These are phyloP conservation scores for Vachellia pachyceras DNA, from an alignment of 306 rosid species.

Conservation along the genomic window DNA sequence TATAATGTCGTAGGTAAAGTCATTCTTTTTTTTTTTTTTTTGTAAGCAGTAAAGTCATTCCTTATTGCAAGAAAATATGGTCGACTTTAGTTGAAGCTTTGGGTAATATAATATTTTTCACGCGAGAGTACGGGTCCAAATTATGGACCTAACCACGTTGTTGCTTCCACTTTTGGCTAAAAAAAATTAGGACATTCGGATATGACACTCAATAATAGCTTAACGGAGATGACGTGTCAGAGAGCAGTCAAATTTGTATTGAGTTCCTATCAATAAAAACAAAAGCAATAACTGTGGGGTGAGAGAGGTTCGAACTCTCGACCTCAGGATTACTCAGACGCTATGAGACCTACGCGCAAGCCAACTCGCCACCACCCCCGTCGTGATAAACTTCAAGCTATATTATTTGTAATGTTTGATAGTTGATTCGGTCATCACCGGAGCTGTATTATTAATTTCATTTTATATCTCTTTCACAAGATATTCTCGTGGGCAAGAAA, in stretches of 20 bases:
- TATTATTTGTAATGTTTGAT: too few species aligned
- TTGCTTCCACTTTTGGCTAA: background rate
- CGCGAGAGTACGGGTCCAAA: background rate
- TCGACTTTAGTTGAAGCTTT: background rate
- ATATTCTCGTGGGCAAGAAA: too few species aligned
- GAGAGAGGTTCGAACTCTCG: conserved; percentile 67
- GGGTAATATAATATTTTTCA: background rate
- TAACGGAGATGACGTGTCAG: too few species aligned
- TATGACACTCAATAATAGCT: too few species aligned
- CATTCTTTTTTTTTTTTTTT: too few species aligned
- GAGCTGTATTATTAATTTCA: too few species aligned
- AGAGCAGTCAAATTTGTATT: background rate
- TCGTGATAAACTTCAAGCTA: too few species aligned
- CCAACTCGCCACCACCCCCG: conserved; percentile 68
- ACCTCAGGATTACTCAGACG: conserved; percentile 53
- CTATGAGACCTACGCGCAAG: conserved; percentile 68
- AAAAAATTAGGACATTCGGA: too few species aligned
- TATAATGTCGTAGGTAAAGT: background rate
- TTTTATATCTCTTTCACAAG: too few species aligned
- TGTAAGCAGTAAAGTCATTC: too few species aligned
- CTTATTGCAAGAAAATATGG: background rate
- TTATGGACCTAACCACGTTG: background rate
- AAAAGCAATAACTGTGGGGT: conserved; percentile 39
- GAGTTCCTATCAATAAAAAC: too few species aligned
- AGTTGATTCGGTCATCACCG: too few species aligned